These are phyloP conservation scores for Hypoxylon rubiginosum DNA, from an alignment of 2,329 filamentous ascomycete genomes.

Conservation along the genomic window DNA sequence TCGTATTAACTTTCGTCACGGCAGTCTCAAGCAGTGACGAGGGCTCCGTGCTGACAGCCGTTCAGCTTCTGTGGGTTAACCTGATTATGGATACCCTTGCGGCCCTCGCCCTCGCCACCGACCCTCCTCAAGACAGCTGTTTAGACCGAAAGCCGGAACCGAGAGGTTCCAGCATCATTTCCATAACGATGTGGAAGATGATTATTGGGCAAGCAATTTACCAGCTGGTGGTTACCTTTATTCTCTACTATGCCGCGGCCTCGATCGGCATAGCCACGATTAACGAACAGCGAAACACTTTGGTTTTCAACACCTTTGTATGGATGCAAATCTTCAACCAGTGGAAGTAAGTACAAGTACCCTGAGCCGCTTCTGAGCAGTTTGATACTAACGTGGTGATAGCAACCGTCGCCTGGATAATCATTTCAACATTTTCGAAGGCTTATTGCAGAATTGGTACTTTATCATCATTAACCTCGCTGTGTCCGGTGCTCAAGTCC, in stretches of 20 bases:
- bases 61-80: conserved; percentile 96
- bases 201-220: conserved; percentile 93
- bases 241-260: conserved; percentile 82
- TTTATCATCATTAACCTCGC: conserved; percentile 87
- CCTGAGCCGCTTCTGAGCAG: conserved; percentile 11
- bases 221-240: conserved; percentile 83
- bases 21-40: conserved; percentile 79
- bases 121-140: conserved; percentile 86
- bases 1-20: conserved; percentile 87
- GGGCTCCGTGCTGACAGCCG: conserved; percentile 83
- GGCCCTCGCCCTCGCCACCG: conserved; percentile 87
- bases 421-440: conserved; percentile 94
- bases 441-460: conserved; percentile 85
- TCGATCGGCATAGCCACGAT: conserved; percentile 66
- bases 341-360: conserved; percentile 79
- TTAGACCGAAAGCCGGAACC: conserved; percentile 79
- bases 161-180: conserved; percentile 75
- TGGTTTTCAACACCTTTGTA: conserved; percentile 98
- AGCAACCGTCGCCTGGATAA: conserved; percentile 94
- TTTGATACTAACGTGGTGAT: conserved; percentile 42
- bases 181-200: conserved; percentile 99
- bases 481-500: conserved; percentile 89
- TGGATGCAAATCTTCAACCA: conserved; percentile 99
- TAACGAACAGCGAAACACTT: conserved; percentile 73
- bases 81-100: conserved; percentile 98